Percentiles rank a stretch among this genome's conserved stretches.
phyloP scores from a whole-genome alignment of 2,329 filamentous ascomycete genomes.

The Paecilomyces sp. region DNA sequence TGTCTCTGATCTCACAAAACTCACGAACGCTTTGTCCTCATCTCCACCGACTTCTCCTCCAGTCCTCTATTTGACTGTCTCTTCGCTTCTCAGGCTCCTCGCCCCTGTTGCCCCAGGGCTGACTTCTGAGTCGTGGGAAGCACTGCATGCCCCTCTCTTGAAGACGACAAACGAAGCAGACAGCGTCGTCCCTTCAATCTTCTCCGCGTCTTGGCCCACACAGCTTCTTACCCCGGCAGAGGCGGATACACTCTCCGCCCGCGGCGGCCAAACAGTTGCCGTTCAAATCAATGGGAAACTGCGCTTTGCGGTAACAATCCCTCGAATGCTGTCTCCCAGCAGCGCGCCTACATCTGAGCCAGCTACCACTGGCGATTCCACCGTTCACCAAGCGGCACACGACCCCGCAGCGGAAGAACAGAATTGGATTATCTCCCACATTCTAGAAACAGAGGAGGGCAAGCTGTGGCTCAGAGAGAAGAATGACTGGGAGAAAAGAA shows the following conservation, averaged over 20 bases:
- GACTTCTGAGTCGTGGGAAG: constrained; percentile 71
- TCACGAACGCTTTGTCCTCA: constrained; percentile 63
- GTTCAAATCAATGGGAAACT: constrained; percentile 78
- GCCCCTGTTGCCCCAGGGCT: constrained; percentile 76
- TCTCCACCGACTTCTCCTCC: constrained; percentile 34
- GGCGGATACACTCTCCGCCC: constrained; percentile 42
- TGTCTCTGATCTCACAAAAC: constrained; percentile 72
- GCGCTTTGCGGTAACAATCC: constrained; percentile 60
- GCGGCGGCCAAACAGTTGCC: constrained; percentile 45
- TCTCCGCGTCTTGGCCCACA: constrained; percentile 52
- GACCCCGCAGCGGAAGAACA: constrained; percentile 33
- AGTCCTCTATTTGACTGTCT: constrained; percentile 39
- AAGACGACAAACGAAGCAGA: constrained; percentile 4
- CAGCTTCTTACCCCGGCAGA: constrained; percentile 29
- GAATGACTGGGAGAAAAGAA: constrained; percentile 46
- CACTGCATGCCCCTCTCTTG: constrained; percentile 38
- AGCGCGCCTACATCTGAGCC: background rate
- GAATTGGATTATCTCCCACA: constrained; percentile 54
- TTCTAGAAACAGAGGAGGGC: constrained; percentile 57
- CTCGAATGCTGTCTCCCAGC: constrained; percentile 40
- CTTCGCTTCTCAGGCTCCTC: constrained; percentile 61
- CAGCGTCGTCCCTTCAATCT: constrained; percentile 28
- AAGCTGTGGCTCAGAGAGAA: constrained; percentile 47
- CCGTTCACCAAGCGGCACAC: background rate
- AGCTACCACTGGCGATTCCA: constrained; percentile 23